A percentile compares a stretch with the other conserved stretches of the same genome.
Evolutionary conservation across 345 rosid genomes (phyloP).

Genomic region (Dimocarpus longan): DNA sequence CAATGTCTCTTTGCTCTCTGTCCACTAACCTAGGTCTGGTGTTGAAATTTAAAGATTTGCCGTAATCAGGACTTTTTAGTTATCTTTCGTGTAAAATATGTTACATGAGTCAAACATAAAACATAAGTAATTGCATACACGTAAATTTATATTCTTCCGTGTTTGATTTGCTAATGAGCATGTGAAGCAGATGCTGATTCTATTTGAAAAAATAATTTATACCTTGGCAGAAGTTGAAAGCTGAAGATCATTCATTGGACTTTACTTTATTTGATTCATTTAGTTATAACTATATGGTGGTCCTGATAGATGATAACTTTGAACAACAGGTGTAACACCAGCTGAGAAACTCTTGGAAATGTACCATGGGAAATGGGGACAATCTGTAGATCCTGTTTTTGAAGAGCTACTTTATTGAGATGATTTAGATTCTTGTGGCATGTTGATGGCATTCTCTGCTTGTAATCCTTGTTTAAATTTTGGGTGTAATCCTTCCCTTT

Average conservation of each 20-base stretch:
- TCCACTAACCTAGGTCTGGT: neutral
- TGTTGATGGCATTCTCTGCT: neutral
- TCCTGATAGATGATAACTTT: neutral
- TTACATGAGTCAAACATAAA: neutral
- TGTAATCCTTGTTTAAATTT: neutral
- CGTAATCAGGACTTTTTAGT: neutral
- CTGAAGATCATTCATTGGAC: neutral
- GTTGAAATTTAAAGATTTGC: neutral
- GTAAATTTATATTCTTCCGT: neutral
- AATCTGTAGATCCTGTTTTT: constrained; percentile 79
- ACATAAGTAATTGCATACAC: neutral
- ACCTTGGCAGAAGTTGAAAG: neutral
- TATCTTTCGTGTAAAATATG: neutral
- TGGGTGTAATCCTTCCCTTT: constrained; percentile 18
- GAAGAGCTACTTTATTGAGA: constrained; percentile 69
- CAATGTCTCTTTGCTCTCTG: neutral
- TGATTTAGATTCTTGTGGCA: constrained; percentile 21
- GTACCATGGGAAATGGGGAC: constrained; percentile 82
- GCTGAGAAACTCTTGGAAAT: constrained; percentile 86
- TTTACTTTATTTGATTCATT: neutral
- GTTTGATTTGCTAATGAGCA: neutral
- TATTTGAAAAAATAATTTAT: neutral
- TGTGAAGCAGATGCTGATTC: neutral
- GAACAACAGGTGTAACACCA: constrained; percentile 71
- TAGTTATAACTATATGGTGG: neutral